These are phyloP conservation scores for Ustilago hordei DNA, from an alignment of 1,284 basidiomycete genomes.

Conservation along the genomic window DNA sequence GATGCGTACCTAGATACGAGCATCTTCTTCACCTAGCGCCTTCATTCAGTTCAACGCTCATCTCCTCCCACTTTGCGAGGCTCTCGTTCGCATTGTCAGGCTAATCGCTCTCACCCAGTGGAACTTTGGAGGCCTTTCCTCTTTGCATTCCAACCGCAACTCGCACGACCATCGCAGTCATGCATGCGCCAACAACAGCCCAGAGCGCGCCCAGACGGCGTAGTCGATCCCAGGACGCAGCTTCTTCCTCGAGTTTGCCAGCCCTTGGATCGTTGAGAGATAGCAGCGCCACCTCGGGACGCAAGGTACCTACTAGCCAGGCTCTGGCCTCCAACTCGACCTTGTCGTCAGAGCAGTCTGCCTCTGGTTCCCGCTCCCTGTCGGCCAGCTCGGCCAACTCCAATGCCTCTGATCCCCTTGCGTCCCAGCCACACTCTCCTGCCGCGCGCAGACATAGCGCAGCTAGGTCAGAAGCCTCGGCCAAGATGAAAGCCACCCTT, in stretches of 20 bases:
- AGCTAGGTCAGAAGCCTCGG: conserved; percentile 44
- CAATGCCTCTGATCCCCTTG: conserved; percentile 14
- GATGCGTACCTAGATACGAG: background rate
- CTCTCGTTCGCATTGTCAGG: background rate
- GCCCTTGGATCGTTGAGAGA: conserved; percentile 1
- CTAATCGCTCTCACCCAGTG: background rate
- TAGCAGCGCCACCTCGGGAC: background rate
- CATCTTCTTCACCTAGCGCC: background rate
- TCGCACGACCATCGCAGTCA: background rate
- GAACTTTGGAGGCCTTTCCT: background rate
- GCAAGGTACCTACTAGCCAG: conserved; percentile 14
- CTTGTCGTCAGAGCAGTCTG: background rate
- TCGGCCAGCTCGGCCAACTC: conserved; percentile 22
- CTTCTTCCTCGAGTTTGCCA: background rate
- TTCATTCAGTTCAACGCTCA: background rate
- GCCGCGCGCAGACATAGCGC: conserved; percentile 31
- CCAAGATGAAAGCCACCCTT: conserved; percentile 48
- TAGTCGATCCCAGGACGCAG: conserved; percentile 26
- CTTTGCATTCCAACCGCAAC: background rate
- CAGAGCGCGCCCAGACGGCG: conserved; percentile 14
- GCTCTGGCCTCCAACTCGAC: background rate
- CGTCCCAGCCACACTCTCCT: conserved; percentile 7
- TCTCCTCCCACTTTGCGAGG: background rate
- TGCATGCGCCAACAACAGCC: conserved; percentile 14
- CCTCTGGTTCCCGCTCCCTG: conserved; percentile 18